Base-by-base conservation (phyloP, 306 rosid species). In the Rubus idaeus region DNA sequence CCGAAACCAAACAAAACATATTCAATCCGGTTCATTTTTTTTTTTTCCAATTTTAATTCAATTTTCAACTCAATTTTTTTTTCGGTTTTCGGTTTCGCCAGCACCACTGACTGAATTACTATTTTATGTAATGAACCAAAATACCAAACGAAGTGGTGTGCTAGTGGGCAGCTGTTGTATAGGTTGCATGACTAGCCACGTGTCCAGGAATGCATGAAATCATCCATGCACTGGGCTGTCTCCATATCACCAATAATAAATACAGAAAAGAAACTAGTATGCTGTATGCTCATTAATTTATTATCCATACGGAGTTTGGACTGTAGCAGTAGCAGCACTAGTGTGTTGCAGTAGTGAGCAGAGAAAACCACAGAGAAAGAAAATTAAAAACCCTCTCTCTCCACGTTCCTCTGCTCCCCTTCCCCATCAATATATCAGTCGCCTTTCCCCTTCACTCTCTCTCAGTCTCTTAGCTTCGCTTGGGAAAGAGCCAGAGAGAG, bases 371-470 rank as follows among this genome's bases (percentile, higher is more conserved):
- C 26, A 73, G n/a, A 30, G n/a, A 39, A 14, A 45, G 5, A n/a
- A 47, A 42, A 49, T 23, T 30, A 50, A 63, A 79, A 55, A 65
- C 50, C 41, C 12, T 16, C 44, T 30, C 73, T 17, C 51, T 52
- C 60, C 84, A 82, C 88, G 85, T 81, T 78, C 78, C 73, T 35
- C 83, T 81, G 88, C 86, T 51, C 81, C 84, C 78, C 45, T 13
- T 41, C 70, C 80, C 75, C 60, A 39, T 40, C 71, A 60, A n/a
- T 62, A 77, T 64, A 67, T 62, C 60, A 37, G 39, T 13, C 66
- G 35, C 61, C 37, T 16, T 26, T 4, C 47, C 39, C 65, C 61
- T 14, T 50, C 78, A 10, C 77, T 49, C 49, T 23, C 71, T 26
- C 75, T 68, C 80, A 70, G 42, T 44, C 81, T 78, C 47, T 47